phyloP scores from a whole-genome alignment of 768 basidiomycete genomes.

The Serendipita sp. region DNA sequence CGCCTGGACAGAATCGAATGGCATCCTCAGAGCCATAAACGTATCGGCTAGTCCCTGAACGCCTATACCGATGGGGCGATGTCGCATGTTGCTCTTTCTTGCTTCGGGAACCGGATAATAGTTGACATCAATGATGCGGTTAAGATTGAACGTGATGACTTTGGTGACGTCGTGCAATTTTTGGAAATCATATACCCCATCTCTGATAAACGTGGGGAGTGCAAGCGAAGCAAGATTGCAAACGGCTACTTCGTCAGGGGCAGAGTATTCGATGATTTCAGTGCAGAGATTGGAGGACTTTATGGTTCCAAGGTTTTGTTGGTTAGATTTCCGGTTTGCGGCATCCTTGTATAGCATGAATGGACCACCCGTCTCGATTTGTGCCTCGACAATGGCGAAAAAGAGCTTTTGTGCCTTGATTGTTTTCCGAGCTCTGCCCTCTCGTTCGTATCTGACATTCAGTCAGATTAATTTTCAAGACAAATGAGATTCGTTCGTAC shows the following conservation, averaged over 20 bases:
- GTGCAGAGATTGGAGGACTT: constrained; percentile 99
- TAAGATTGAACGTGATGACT: constrained; percentile 84
- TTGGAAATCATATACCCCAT: constrained; percentile 81
- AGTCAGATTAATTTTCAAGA: no score
- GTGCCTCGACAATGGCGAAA: constrained; percentile 92
- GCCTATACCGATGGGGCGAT: constrained; percentile 93
- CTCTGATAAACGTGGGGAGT: constrained; percentile 75
- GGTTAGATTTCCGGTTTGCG: constrained; percentile 63
- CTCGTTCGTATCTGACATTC: constrained; percentile 54
- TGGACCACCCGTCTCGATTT: constrained; percentile 96
- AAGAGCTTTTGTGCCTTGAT: constrained; percentile 94
- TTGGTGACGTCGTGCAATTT: constrained; percentile 89
- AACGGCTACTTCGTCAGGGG: constrained; percentile 93
- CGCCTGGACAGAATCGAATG: constrained; percentile 82
- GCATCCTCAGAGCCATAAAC: constrained; percentile 93
- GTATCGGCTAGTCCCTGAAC: constrained; percentile 96
- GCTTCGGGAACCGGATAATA: constrained; percentile 92
- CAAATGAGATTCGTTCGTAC: neutral
- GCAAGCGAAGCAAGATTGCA: constrained; percentile 98
- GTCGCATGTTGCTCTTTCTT: constrained; percentile 84
- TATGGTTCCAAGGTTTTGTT: constrained; percentile 96
- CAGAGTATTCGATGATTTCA: constrained; percentile 95
- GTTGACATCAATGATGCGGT: constrained; percentile 87
- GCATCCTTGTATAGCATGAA: constrained; percentile 88
- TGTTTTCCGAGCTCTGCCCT: constrained; percentile 69